Conservation (phyloP, 2,329 filamentous ascomycete genomes). For the Sclerotinia sclerotiorum region DNA sequence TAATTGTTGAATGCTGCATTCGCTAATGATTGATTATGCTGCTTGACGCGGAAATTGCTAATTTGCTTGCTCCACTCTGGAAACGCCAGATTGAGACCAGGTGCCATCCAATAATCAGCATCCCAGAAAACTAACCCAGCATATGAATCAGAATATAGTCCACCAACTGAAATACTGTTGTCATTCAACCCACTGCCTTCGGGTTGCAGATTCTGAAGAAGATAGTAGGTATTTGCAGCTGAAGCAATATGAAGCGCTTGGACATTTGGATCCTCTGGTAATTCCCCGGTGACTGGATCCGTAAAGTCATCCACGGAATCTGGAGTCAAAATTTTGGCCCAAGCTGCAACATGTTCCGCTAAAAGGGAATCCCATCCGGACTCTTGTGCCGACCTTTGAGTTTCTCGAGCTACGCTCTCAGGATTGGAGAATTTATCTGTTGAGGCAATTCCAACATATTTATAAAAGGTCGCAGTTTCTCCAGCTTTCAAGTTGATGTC, state of each 20-base stretch:
- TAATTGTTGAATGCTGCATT: slow-evolving; percentile 63
- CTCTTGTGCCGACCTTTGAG: slow-evolving; percentile 50
- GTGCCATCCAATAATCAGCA: slow-evolving; percentile 46
- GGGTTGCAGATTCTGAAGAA: slow-evolving; percentile 51
- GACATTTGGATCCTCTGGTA: slow-evolving; percentile 59
- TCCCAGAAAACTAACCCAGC: slow-evolving; percentile 53
- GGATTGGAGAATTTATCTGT: slow-evolving; percentile 65
- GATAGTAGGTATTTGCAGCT: slow-evolving; percentile 55
- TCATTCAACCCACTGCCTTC: slow-evolving; percentile 56
- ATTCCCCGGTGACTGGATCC: slow-evolving; percentile 53
- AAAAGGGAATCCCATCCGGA: slow-evolving; percentile 57
- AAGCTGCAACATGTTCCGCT: slow-evolving; percentile 58
- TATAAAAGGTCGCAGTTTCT: slow-evolving; percentile 56
- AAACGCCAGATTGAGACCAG: slow-evolving; percentile 62
- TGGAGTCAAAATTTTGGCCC: slow-evolving; percentile 59
- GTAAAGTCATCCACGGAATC: slow-evolving; percentile 64
- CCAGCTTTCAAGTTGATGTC: slow-evolving; percentile 53
- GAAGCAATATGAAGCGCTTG: slow-evolving; percentile 54
- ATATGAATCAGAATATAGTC: slow-evolving; percentile 66
- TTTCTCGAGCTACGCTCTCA: slow-evolving; percentile 53
- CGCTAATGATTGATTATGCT: slow-evolving; percentile 57
- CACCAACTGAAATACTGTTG: slow-evolving; percentile 67
- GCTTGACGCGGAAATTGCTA: slow-evolving; percentile 61
- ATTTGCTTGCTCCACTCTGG: slow-evolving; percentile 63
- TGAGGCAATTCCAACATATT: slow-evolving; percentile 68